Conservation (phyloP, 192 early-diverging fungal species). For the Mortierella claussenii region DNA sequence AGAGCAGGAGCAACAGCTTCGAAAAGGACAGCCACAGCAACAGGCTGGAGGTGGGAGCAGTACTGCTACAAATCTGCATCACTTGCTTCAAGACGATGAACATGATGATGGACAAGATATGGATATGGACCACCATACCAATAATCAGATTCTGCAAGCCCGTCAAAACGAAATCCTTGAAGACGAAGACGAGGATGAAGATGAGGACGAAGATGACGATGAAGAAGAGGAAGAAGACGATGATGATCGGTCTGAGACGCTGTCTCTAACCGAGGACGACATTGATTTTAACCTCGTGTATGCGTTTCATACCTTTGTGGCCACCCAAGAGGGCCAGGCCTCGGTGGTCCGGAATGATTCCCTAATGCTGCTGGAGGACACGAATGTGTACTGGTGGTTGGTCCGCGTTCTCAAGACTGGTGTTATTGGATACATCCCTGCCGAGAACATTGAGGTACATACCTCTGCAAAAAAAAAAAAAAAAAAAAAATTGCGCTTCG, state of each 20-base stretch:
- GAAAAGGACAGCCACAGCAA: not conserved
- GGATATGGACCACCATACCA: slow-evolving; percentile 14
- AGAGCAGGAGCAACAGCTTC: slow-evolving; percentile 28
- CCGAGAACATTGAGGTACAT: slow-evolving; percentile 85
- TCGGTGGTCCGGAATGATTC: slow-evolving; percentile 82
- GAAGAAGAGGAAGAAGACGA: slow-evolving; percentile 42
- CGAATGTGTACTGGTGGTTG: slow-evolving; percentile 87
- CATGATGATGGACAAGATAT: slow-evolving; percentile 2
- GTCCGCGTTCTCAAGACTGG: slow-evolving; percentile 75
- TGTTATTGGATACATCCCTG: slow-evolving; percentile 88
- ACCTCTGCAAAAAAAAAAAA: not conserved
- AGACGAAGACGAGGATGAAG: slow-evolving; percentile 44
- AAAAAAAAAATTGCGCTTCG: not conserved
- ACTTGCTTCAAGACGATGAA: slow-evolving; percentile 34
- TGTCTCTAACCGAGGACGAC: slow-evolving; percentile 65
- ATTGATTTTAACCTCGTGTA: slow-evolving; percentile 86
- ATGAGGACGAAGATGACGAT: slow-evolving; percentile 52
- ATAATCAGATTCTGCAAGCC: slow-evolving; percentile 14
- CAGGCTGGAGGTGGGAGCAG: not conserved
- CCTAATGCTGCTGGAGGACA: slow-evolving; percentile 84
- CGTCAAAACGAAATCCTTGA: slow-evolving; percentile 53
- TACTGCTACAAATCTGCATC: slow-evolving; percentile 3
- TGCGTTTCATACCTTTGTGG: slow-evolving; percentile 87
- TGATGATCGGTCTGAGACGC: slow-evolving; percentile 57
- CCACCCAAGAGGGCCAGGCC: slow-evolving; percentile 86